phyloP scores from a whole-genome alignment of 768 basidiomycete genomes.

The Boletus vermiculosoides region DNA sequence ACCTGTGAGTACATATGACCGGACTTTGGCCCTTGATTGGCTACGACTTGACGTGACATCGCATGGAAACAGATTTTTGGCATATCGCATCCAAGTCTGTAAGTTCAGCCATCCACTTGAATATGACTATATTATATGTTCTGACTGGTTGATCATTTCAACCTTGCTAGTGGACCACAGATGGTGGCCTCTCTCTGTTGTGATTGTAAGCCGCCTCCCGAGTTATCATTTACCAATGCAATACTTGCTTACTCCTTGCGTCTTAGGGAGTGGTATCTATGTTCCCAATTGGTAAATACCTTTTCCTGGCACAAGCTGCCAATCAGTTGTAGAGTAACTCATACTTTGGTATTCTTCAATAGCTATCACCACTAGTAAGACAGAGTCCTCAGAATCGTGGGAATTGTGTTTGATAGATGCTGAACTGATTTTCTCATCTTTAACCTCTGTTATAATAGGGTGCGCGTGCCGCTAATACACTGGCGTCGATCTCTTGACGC shows the following conservation, averaged over 20 bases:
- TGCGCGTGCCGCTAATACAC: background rate
- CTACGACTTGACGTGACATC: background rate
- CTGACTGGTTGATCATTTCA: background rate
- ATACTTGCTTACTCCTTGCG: background rate
- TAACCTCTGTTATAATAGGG: background rate
- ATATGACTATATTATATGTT: too few species aligned
- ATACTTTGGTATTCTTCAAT: background rate
- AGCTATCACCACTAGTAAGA: background rate
- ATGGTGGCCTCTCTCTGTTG: background rate
- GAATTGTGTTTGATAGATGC: too few species aligned
- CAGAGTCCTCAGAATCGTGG: background rate
- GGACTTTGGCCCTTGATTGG: too few species aligned
- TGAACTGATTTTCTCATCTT: background rate
- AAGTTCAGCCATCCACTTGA: background rate
- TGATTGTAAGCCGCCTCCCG: background rate
- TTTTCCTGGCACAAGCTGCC: background rate
- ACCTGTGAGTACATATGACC: background rate
- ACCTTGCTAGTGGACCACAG: background rate
- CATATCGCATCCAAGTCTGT: background rate
- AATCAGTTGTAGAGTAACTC: background rate
- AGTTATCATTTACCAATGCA: background rate
- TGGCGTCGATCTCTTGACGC: background rate
- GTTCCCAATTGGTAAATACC: background rate
- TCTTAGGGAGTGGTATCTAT: background rate
- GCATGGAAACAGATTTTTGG: background rate